phyloP scores from a whole-genome alignment of 805 yeast species.

The Middelhovenomyces tepae region DNA sequence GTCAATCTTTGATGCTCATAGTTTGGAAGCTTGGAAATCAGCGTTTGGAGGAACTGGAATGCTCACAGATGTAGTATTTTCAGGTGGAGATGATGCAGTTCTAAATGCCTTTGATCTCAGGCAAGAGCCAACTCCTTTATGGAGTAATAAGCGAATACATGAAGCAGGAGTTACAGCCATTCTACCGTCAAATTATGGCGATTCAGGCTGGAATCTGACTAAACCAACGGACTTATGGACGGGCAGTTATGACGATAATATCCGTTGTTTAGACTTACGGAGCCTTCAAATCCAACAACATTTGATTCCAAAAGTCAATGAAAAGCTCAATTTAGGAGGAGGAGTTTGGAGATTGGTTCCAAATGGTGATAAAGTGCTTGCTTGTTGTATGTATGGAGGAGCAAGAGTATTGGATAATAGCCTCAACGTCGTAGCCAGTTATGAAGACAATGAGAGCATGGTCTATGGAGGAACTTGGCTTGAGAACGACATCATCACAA shows the following conservation, averaged over 20 bases:
- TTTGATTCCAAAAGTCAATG: constrained; percentile 40
- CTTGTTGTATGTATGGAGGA: constrained; percentile 95
- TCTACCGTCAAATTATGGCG: constrained; percentile 33
- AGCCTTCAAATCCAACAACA: constrained; percentile 35
- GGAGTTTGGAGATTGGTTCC: constrained; percentile 94
- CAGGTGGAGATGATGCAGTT: constrained; percentile 83
- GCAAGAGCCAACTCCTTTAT: constrained; percentile 17
- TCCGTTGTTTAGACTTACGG: constrained; percentile 63
- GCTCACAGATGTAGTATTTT: constrained; percentile 47
- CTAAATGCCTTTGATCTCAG: constrained; percentile 68
- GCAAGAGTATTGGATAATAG: constrained; percentile 53
- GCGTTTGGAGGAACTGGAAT: constrained; percentile 42
- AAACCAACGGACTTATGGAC: constrained; percentile 57
- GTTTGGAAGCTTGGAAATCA: constrained; percentile 84
- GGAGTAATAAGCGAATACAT: constrained; percentile 46
- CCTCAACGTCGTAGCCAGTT: constrained; percentile 34
- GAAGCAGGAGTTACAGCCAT: constrained; percentile 89
- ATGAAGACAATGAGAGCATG: constrained; percentile 73
- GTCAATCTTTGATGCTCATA: constrained; percentile 38
- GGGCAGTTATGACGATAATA: constrained; percentile 83
- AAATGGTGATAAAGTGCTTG: constrained; percentile 45
- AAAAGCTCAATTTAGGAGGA: constrained; percentile 59
- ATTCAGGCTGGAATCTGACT: constrained; percentile 34
- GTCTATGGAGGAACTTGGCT: constrained; percentile 94
- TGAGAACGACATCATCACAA: constrained; percentile 52